phyloP scores from a whole-genome alignment of 1,284 basidiomycete genomes.

The Naganishia cerealis region DNA sequence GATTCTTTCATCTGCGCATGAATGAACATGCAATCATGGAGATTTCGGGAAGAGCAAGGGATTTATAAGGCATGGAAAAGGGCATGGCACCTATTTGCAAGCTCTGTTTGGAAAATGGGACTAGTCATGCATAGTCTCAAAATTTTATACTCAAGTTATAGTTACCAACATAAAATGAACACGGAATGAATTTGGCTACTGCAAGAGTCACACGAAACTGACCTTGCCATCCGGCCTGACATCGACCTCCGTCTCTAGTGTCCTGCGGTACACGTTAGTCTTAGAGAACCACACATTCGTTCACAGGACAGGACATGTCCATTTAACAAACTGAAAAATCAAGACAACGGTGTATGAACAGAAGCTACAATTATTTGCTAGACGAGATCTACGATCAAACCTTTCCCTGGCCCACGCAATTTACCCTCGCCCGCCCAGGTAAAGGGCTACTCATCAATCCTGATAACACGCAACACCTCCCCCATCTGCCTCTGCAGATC shows the following conservation, averaged over 20 bases:
- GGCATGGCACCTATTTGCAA: not conserved
- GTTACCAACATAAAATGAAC: not conserved
- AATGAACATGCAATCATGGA: not conserved
- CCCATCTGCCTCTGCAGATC: slow-evolving; percentile 51
- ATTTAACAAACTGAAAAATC: too few relatives aligned
- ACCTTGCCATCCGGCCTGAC: too few relatives aligned
- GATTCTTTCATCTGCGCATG: slow-evolving; percentile 11
- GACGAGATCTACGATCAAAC: not conserved
- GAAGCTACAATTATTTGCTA: not conserved
- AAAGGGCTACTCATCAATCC: slow-evolving; percentile 45
- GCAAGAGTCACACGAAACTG: too few relatives aligned
- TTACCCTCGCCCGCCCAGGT: not conserved
- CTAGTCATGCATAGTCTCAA: not conserved
- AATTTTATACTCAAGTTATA: not conserved
- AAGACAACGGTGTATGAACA: too few relatives aligned
- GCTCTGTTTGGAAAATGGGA: not conserved
- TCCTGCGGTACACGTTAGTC: too few relatives aligned
- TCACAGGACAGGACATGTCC: too few relatives aligned
- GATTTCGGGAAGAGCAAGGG: not conserved
- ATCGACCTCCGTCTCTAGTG: too few relatives aligned
- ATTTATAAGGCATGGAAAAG: not conserved
- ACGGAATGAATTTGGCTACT: not conserved
- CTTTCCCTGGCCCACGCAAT: not conserved
- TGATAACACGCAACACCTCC: slow-evolving; percentile 49
- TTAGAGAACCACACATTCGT: not conserved